Base-by-base conservation (phyloP, 192 early-diverging fungal genomes). In the Spizellomyces sp. region DNA sequence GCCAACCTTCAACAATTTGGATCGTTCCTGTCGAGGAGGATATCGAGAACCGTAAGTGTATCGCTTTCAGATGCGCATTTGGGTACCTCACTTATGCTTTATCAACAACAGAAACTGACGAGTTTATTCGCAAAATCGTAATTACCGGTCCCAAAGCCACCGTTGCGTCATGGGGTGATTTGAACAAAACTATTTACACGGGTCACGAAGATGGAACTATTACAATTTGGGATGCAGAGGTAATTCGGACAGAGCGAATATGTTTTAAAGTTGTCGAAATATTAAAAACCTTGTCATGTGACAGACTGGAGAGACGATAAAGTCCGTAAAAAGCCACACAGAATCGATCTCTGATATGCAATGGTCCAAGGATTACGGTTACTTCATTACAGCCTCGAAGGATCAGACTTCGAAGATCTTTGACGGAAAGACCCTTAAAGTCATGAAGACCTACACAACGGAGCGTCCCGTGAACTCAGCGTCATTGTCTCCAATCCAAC, bases 361-460 rank as follows among this genome's bases (percentile, higher is more conserved):
- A 81, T 94, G 96, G 84, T 89, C 88, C 48, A 75, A 84, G 45
- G 94, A 96, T 81, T 87, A 90, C 66, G 90, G 91, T 44, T 95
- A 94, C 86, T 96, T 98, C 74, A 96, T 98, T 74, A 96, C 96
- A 42, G 84, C 94, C 42, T 95, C 94, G 71, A 96, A 95, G 86
- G 98, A 99, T 84, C 91, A 93, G 83, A 89, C 89, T 3, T 88
- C 95, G 42, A 88, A 93, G 73, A 87, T 99, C 71, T 89, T 92
- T 62, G 96, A 98, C 80, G 82, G 92, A 45, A 88, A 89, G 68
- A 92, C 92, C 14, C 84, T 99, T 46, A 84, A 89, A 66, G 81
- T 87, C 27, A 85, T 95, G 74, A 98, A 98, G 85, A 83, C 81
- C 58, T 99, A 89, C 78, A 78, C 81, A 56, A 91, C 95, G 7